phyloP scores from a whole-genome alignment of 768 basidiomycete genomes.

The Hygrocybe punicea region DNA sequence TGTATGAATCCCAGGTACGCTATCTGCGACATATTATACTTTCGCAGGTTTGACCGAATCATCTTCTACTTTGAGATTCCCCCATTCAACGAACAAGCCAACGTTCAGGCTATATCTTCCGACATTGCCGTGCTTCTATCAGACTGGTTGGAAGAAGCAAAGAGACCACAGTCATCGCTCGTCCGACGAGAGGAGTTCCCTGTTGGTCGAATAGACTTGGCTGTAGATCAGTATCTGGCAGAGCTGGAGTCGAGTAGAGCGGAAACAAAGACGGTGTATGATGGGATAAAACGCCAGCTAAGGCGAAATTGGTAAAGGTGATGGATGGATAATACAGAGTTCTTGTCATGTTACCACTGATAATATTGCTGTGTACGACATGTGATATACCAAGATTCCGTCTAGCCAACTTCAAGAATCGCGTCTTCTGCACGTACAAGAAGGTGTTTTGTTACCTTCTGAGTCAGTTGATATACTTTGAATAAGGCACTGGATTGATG shows the following conservation, averaged over 20 bases:
- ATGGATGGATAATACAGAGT: neutral
- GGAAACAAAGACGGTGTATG: constrained; percentile 65
- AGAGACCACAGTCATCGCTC: constrained; percentile 64
- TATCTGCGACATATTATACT: neutral
- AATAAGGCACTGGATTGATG: constrained; percentile 54
- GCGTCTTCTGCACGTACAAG: constrained; percentile 74
- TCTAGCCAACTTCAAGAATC: constrained; percentile 69
- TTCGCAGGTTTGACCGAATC: constrained; percentile 5
- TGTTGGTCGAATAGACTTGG: constrained; percentile 68
- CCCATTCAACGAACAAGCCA: constrained; percentile 76
- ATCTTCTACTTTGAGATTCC: constrained; percentile 52
- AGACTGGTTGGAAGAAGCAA: constrained; percentile 80
- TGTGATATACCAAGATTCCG: constrained; percentile 1
- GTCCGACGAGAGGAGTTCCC: constrained; percentile 66
- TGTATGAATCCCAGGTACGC: constrained; percentile 84
- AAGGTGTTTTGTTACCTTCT: constrained; percentile 54
- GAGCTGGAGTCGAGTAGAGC: constrained; percentile 61
- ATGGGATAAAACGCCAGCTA: constrained; percentile 67
- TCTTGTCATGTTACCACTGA: neutral
- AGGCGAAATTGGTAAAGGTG: constrained; percentile 61
- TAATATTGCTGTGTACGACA: neutral
- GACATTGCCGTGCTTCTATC: constrained; percentile 77
- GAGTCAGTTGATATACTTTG: constrained; percentile 65
- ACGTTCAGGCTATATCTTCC: constrained; percentile 74
- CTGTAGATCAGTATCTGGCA: constrained; percentile 68